A percentile compares a stretch with the other conserved stretches of the same genome.
Evolutionary conservation across 345 rosid species (phyloP).

Genomic region (Salix koriyanagi): DNA sequence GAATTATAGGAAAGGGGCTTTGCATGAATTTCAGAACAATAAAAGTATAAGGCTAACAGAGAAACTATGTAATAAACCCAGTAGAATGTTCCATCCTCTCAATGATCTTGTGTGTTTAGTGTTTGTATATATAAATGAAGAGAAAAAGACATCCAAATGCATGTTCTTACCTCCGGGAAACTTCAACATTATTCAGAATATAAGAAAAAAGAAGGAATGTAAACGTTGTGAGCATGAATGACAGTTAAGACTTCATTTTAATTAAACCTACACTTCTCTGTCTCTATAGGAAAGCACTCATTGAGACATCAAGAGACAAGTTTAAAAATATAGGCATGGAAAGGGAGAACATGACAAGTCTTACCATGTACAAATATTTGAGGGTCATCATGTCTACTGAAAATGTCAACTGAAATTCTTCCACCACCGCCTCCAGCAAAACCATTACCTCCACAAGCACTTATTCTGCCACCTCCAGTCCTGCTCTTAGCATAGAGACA

Average conservation of each 20-base stretch:
- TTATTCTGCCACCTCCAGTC: constrained; percentile 88
- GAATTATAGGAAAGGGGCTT: background rate
- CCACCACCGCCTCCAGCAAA: constrained; percentile 99
- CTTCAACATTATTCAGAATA: background rate
- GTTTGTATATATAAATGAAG: background rate
- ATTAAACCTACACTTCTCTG: background rate
- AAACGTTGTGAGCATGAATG: background rate
- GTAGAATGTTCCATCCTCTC: background rate
- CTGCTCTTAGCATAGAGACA: constrained; percentile 59
- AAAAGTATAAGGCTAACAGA: background rate
- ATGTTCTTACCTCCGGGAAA: background rate
- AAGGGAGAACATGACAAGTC: constrained; percentile 15
- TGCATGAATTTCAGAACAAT: background rate
- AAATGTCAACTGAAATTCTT: constrained; percentile 85
- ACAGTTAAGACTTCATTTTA: background rate
- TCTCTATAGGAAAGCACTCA: background rate
- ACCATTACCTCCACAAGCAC: constrained; percentile 97
- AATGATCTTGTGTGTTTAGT: background rate
- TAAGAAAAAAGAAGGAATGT: background rate
- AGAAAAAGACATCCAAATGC: too few species aligned
- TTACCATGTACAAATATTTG: constrained; percentile 86
- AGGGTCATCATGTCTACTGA: constrained; percentile 96
- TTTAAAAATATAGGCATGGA: constrained; percentile 1
- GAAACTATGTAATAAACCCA: background rate
- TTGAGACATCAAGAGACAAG: background rate